Percentiles rank a stretch among this genome's conserved stretches.
These are phyloP conservation scores for Tylopilus sp. DNA, from an alignment of 1,284 basidiomycete genomes.

Conservation along the genomic window DNA sequence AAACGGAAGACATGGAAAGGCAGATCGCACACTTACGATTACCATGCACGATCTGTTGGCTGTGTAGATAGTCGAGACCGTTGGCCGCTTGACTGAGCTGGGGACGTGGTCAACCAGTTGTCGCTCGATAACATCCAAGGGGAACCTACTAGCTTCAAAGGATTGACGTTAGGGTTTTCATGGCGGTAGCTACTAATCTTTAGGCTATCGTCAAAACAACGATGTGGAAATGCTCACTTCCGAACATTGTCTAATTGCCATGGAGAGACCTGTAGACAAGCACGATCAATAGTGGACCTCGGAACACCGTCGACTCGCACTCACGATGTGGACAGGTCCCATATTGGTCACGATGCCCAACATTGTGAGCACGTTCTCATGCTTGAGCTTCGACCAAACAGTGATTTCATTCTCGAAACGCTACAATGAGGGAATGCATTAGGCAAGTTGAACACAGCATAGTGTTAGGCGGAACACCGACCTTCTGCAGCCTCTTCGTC, in stretches of 20 bases:
- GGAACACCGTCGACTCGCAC: background rate
- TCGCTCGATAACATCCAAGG: background rate
- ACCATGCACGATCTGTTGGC: constrained; percentile 48
- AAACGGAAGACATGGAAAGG: background rate
- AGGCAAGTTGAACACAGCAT: background rate
- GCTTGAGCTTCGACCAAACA: constrained; percentile 48
- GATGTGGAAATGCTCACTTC: constrained; percentile 34
- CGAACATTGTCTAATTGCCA: constrained; percentile 58
- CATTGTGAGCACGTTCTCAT: constrained; percentile 43
- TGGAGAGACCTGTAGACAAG: constrained; percentile 46
- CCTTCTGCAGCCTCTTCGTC: constrained; percentile 36
- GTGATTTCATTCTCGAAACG: constrained; percentile 51
- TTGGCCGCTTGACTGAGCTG: constrained; percentile 48
- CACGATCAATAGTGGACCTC: background rate
- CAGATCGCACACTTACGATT: constrained; percentile 41
- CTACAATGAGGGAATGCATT: constrained; percentile 28
- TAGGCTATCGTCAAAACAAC: background rate
- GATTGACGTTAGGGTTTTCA: constrained; percentile 36
- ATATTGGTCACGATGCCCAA: constrained; percentile 53
- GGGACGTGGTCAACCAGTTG: background rate
- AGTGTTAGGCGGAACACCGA: constrained; percentile 3
- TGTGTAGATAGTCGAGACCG: constrained; percentile 53
- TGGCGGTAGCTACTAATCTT: constrained; percentile 38
- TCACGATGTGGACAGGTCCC: constrained; percentile 47
- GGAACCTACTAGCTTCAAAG: constrained; percentile 40